Conservation (phyloP, 164 flowering plant genomes). For the Magnolia sinica region DNA sequence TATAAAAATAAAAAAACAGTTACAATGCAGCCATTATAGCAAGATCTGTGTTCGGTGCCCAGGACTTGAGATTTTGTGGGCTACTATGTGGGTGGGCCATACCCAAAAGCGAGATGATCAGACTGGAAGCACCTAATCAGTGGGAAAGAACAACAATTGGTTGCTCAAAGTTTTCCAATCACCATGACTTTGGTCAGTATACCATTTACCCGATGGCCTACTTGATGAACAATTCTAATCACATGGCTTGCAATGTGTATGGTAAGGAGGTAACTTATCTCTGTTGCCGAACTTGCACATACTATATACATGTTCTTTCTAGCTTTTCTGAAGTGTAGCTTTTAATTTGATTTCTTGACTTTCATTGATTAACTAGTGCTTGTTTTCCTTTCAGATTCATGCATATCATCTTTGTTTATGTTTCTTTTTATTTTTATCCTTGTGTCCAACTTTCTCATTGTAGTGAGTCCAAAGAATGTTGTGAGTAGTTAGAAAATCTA, state of each 20-base stretch:
- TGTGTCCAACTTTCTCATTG: background rate
- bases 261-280: conserved; percentile 21
- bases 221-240: no score
- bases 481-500: background rate
- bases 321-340: background rate
- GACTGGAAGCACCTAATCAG: conserved; percentile 58
- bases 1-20: no score
- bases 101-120: no score
- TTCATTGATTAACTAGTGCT: background rate
- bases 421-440: background rate
- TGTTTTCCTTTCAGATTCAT: background rate
- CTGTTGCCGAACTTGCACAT: conserved; percentile 58
- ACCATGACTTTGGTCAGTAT: no score
- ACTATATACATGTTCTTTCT: conserved; percentile 49
- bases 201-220: no score
- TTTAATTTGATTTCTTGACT: background rate
- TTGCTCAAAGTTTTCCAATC: background rate
- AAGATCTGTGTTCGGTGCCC: no score
- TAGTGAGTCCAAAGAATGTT: background rate
- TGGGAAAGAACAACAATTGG: conserved; percentile 95
- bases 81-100: no score
- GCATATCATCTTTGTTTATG: background rate
- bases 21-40: no score
- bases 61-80: no score
- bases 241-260: no score